A percentile compares a stretch with the other conserved stretches of the same genome.
Evolutionary conservation across 495 filamentous ascomycete genomes (phyloP).

Genomic region (Trichoderma virens): DNA sequence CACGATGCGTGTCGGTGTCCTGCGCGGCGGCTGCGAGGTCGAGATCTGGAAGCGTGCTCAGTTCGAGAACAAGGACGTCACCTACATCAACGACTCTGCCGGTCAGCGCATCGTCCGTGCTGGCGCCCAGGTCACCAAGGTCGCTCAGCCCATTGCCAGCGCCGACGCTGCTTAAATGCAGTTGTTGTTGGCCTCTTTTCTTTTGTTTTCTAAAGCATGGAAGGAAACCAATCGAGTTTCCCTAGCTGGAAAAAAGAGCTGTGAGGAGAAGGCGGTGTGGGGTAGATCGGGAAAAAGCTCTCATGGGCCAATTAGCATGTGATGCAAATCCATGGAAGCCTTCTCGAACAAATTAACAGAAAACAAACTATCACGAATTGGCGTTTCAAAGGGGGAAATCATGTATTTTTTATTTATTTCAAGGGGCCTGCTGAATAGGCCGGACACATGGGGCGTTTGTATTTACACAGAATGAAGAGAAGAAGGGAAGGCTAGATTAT

Average conservation of each 20-base stretch:
- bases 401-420: not conserved
- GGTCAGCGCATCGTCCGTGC: conserved; percentile 84
- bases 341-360: too few species aligned
- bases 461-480: not conserved
- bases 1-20: conserved; percentile 93
- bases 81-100: conserved; percentile 69
- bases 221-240: too few species aligned
- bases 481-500: not conserved
- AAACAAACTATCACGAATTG: not conserved
- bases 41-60: conserved; percentile 98
- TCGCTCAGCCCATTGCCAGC: conserved; percentile 59
- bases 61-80: conserved; percentile 78
- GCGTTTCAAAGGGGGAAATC: not conserved
- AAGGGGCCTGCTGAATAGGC: not conserved
- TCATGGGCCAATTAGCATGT: too few species aligned
- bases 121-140: conserved; percentile 82
- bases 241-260: too few species aligned
- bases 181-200: too few species aligned
- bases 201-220: too few species aligned
- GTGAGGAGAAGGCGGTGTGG: too few species aligned
- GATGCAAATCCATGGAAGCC: too few species aligned
- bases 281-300: not conserved
- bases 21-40: conserved; percentile 92
- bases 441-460: not conserved
- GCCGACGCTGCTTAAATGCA: conserved; percentile 63